A percentile compares a stretch with the other conserved stretches of the same genome.
Evolutionary conservation across 768 basidiomycete species (phyloP).

Genomic region (Mycena sanguinolenta): DNA sequence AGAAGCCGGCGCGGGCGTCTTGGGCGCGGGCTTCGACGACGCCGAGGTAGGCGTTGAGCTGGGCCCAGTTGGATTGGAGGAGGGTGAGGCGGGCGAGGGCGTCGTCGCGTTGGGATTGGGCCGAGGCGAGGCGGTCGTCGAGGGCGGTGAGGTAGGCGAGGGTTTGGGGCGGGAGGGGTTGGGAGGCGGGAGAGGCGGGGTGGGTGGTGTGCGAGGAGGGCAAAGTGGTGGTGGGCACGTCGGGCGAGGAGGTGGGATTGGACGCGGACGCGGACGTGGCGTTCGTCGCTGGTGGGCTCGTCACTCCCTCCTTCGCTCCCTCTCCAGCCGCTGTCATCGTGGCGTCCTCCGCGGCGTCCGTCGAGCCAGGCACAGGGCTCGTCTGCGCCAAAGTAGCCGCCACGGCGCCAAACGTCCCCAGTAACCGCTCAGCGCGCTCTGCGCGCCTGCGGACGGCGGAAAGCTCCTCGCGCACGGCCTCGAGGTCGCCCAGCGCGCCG

Average conservation of each 20-base stretch:
- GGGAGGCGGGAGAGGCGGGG: no score
- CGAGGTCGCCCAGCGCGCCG: slow-evolving; percentile 65
- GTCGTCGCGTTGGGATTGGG: slow-evolving; percentile 69
- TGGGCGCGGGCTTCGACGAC: slow-evolving; percentile 59
- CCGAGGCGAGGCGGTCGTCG: slow-evolving; percentile 63
- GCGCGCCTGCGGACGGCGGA: slow-evolving; percentile 54
- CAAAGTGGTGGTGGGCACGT: neutral
- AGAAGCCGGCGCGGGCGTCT: slow-evolving; percentile 65
- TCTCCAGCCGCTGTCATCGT: no score
- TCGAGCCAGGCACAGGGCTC: no score
- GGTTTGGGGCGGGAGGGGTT: slow-evolving; percentile 36
- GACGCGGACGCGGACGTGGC: neutral
- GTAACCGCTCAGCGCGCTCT: slow-evolving; percentile 66
- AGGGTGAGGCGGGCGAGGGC: slow-evolving; percentile 54
- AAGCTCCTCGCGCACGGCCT: slow-evolving; percentile 66
- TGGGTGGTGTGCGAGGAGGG: slow-evolving; percentile 38
- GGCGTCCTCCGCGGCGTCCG: no score
- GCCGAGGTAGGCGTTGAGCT: slow-evolving; percentile 62
- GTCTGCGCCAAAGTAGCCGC: slow-evolving; percentile 1
- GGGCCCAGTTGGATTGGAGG: slow-evolving; percentile 63
- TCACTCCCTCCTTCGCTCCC: no score
- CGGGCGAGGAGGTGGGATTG: slow-evolving; percentile 37
- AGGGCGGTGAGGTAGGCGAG: slow-evolving; percentile 50
- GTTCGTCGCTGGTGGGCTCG: slow-evolving; percentile 19
- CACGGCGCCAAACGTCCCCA: slow-evolving; percentile 43